Evolutionary conservation across 2,329 filamentous ascomycete genomes (phyloP).

Genomic region (Sporothrix humicola): DNA sequence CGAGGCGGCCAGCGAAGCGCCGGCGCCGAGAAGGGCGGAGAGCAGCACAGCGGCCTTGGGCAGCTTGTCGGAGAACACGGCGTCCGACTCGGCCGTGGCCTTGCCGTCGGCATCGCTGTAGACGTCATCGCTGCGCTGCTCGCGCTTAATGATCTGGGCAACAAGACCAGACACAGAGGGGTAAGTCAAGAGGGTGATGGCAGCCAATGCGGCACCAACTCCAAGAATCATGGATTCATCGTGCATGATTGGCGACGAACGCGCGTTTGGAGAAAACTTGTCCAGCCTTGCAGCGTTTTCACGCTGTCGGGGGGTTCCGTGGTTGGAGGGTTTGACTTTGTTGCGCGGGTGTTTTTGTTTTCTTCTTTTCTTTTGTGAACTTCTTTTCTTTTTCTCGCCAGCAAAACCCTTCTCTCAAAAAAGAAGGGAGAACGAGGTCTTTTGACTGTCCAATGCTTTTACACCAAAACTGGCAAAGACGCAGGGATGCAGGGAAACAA

Average conservation of each 20-base stretch:
- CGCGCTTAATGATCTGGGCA: conserved; percentile 41
- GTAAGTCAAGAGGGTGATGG: conserved; percentile 43
- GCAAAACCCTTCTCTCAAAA: background rate
- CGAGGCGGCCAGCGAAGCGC: conserved; percentile 61
- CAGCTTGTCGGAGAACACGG: conserved; percentile 64
- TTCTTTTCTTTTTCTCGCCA: conserved; percentile 15
- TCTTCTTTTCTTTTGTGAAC: background rate
- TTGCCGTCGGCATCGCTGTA: conserved; percentile 75
- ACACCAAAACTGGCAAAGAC: conserved; percentile 11
- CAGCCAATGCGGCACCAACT: conserved; percentile 41
- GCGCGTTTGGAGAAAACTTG: background rate
- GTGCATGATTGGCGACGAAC: conserved; percentile 39
- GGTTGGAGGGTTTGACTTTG: background rate
- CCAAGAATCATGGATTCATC: conserved; percentile 42
- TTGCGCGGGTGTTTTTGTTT: background rate
- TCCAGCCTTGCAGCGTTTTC: conserved; percentile 22
- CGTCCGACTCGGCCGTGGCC: conserved; percentile 67
- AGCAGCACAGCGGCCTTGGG: conserved; percentile 62
- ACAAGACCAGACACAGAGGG: conserved; percentile 43
- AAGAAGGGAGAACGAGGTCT: background rate
- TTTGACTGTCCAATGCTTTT: conserved; percentile 20
- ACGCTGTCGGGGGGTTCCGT: conserved; percentile 11
- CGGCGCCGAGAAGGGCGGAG: conserved; percentile 60
- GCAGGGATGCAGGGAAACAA: conserved; percentile 18
- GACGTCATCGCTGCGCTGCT: conserved; percentile 45